Evolutionary conservation across 768 basidiomycete species (phyloP), one percentile per base, ranked within the genome.

Genomic region (Tulasnella sp.): DNA sequence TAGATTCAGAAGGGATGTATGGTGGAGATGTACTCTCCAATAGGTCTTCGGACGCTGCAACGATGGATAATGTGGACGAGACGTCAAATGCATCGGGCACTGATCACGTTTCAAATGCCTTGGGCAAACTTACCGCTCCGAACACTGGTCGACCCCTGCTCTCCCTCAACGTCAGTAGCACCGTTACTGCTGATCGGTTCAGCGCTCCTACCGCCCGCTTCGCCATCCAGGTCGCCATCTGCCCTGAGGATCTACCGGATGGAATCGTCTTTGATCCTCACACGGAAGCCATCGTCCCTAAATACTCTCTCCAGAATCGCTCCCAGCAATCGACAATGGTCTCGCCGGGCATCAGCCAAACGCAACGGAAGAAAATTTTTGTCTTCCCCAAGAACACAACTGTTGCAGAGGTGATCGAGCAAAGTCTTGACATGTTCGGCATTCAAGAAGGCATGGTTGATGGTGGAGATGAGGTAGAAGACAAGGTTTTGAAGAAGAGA

Each of bases 381-480:
- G 81, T 88, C 63, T 86, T 98, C 73, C 90, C 95, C 1, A 87
- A 90, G 71, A 98, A 96, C 66, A 84, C 88, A 34, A 98, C 91
- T 0, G 96, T 97, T 2, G 90, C 93, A 0, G 96, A 99, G 71
- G 93, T 94, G 13, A 91, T 96, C 41, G 96, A 99, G 70, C 76
- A 88, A 38, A 88, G 86, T 4, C 69, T 99, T 63, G 96, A 97
- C 68, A 74, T 92, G 60, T 97, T 98, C 68, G 96, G 96, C 2
- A 96, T 99, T 58, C 75, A 81, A 34, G 95, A 96, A 41, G 96
- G 94, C n/a, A 92, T 99, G 1, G 95, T 98, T 2, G 94, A 97
- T 70, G 96, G 96, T 1, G 96, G 96, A 1, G 96, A 99, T 70
- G 95, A 97, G 67, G 81, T 99, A 1, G 96, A 99, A 71, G 95